Conservation (phyloP, 352 stramenopile genomes). For the Globisporangium canariense region DNA sequence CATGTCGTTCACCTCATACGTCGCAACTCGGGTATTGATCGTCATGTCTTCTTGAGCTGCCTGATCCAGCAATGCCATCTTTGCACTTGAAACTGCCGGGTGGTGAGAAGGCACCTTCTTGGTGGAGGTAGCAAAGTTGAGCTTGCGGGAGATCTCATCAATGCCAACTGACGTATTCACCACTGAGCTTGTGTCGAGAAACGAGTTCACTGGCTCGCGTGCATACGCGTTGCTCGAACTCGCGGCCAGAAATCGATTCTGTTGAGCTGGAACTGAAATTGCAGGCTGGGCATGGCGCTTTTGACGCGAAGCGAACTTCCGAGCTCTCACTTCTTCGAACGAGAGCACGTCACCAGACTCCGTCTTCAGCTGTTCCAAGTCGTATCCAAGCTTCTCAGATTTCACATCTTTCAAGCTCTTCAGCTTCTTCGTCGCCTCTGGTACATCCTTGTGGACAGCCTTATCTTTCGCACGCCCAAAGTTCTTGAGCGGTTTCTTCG, state of each 20-base stretch:
- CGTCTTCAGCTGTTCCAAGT: slow-evolving; percentile 39
- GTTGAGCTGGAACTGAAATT: slow-evolving; percentile 12
- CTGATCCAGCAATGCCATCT: slow-evolving; percentile 22
- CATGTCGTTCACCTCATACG: slow-evolving; percentile 85
- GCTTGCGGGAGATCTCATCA: slow-evolving; percentile 20
- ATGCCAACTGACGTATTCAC: slow-evolving; percentile 12
- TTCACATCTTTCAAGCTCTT: slow-evolving; percentile 17
- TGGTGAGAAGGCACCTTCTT: slow-evolving; percentile 17
- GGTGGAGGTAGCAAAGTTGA: slow-evolving; percentile 20
- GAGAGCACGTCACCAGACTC: slow-evolving; percentile 47
- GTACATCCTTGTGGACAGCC: neutral
- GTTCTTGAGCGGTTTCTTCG: slow-evolving; percentile 77
- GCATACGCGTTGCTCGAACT: neutral
- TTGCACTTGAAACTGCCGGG: slow-evolving; percentile 11
- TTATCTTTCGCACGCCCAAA: slow-evolving; percentile 22
- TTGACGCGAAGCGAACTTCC: slow-evolving; percentile 18
- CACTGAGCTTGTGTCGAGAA: slow-evolving; percentile 15
- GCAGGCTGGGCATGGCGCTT: slow-evolving; percentile 3
- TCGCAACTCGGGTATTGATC: slow-evolving; percentile 81
- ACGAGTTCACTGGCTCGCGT: slow-evolving; percentile 14
- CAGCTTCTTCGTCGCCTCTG: slow-evolving; percentile 17
- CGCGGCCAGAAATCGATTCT: slow-evolving; percentile 23
- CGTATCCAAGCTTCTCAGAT: slow-evolving; percentile 37
- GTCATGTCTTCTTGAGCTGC: slow-evolving; percentile 82
- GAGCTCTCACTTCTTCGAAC: slow-evolving; percentile 80